Conservation (phyloP, 73 alveolate species). For the Paramecium tetraurelia region DNA sequence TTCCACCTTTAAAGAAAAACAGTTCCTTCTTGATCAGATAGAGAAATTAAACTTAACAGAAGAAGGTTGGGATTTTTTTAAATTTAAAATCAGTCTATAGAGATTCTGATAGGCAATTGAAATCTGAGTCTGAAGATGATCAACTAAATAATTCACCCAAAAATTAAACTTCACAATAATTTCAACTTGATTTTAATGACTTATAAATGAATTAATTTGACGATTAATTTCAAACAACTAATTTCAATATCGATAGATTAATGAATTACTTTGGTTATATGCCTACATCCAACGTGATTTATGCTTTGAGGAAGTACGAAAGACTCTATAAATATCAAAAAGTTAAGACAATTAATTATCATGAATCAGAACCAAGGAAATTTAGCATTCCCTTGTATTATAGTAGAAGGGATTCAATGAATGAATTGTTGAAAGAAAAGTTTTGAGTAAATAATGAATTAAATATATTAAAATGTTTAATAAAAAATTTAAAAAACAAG, state of each 20-base stretch:
- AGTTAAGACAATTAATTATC: not conserved
- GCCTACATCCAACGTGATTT: not conserved
- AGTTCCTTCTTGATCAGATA: not conserved
- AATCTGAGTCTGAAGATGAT: slow-evolving; percentile 15
- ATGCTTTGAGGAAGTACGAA: not conserved
- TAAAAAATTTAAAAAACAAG: not conserved
- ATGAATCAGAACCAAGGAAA: not conserved
- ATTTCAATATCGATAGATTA: not conserved
- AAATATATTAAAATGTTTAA: not conserved
- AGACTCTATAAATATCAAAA: not conserved
- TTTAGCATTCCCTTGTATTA: not conserved
- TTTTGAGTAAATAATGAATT: not conserved
- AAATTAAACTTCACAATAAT: not conserved
- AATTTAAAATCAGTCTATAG: not conserved
- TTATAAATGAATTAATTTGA: not conserved
- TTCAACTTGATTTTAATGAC: not conserved
- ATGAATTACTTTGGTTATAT: not conserved
- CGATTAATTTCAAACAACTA: not conserved
- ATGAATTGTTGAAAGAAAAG: not conserved
- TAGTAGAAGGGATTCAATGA: not conserved
- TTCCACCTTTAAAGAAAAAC: not conserved
- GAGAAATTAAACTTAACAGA: not conserved
- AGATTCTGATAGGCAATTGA: not conserved
- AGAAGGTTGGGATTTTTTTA: not conserved
- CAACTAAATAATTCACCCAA: not conserved